Evolutionary conservation across 2,329 filamentous ascomycete genomes (phyloP).

Genomic region (Colletotrichum nymphaeae): DNA sequence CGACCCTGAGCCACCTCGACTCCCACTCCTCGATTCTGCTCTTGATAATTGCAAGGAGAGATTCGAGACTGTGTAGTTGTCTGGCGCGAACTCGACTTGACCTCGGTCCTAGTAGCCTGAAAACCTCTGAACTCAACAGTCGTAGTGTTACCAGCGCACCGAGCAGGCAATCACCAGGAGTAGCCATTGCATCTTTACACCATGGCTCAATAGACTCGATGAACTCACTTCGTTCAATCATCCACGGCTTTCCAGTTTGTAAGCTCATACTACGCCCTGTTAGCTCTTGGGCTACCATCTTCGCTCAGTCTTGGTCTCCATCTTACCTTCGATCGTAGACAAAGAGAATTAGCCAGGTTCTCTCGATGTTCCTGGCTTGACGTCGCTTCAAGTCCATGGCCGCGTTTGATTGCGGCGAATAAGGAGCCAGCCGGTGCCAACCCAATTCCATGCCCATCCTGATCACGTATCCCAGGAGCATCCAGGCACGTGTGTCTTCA

Average conservation of each 20-base stretch:
- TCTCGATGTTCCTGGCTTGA: slow-evolving; percentile 7
- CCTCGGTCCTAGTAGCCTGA: slow-evolving; percentile 40
- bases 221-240: slow-evolving; percentile 52
- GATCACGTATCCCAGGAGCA: slow-evolving; percentile 52
- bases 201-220: slow-evolving; percentile 50
- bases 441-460: slow-evolving; percentile 53
- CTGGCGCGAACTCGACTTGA: slow-evolving; percentile 29
- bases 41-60: slow-evolving; percentile 40
- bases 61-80: slow-evolving; percentile 38
- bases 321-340: slow-evolving; percentile 23
- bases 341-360: slow-evolving; percentile 19
- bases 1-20: slow-evolving; percentile 37
- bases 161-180: slow-evolving; percentile 47
- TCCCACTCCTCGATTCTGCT: slow-evolving; percentile 41
- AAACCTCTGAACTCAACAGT: slow-evolving; percentile 48
- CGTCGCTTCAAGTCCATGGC: background rate
- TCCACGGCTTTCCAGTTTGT: slow-evolving; percentile 54
- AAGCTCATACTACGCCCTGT: slow-evolving; percentile 47
- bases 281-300: background rate
- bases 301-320: fast-evolving
- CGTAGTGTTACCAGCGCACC: slow-evolving; percentile 50
- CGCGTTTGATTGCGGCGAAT: background rate
- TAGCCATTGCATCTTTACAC: slow-evolving; percentile 45
- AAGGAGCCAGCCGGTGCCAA: slow-evolving; percentile 45
- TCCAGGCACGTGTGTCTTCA: slow-evolving; percentile 52